Conservation (phyloP, 768 basidiomycete genomes). For the Saitozyma sp. region DNA sequence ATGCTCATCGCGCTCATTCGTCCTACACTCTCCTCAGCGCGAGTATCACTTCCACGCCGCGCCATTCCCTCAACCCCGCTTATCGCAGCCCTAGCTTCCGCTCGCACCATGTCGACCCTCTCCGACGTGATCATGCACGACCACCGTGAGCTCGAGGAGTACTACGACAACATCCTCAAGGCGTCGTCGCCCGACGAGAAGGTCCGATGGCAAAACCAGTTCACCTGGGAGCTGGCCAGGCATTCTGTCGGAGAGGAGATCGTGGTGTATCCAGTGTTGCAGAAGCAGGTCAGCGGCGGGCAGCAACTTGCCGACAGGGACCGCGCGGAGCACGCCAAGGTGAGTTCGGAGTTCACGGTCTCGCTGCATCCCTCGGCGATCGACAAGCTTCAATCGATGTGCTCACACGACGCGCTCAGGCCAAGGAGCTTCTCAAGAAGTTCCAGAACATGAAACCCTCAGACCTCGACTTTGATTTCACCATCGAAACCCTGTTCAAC, state of each 20-base stretch:
- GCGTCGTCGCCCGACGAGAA: conserved; percentile 5
- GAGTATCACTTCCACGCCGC: too few species aligned
- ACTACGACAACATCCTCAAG: conserved; percentile 23
- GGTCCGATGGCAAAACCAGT: conserved; percentile 28
- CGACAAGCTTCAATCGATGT: background rate
- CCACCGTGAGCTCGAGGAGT: conserved; percentile 26
- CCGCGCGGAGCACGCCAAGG: conserved; percentile 15
- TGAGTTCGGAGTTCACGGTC: conserved; percentile 3
- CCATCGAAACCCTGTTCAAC: conserved; percentile 16
- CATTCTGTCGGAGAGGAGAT: conserved; percentile 32
- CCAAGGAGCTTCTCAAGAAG: conserved; percentile 22
- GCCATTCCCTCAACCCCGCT: too few species aligned
- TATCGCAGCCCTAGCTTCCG: too few species aligned
- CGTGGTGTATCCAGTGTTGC: conserved; percentile 28
- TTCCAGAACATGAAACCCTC: conserved; percentile 21
- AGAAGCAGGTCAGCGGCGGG: conserved; percentile 19
- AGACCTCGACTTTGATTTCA: conserved; percentile 15
- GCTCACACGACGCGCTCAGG: conserved; percentile 9
- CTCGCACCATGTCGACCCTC: conserved; percentile 11
- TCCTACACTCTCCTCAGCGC: too few species aligned
- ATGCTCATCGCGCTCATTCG: too few species aligned
- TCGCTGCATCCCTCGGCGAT: background rate
- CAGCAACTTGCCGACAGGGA: conserved; percentile 27
- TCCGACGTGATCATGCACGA: conserved; percentile 23
- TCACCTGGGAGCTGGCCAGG: conserved; percentile 28